phyloP scores from a whole-genome alignment of 2,329 filamentous ascomycete species.

The Lachnellula occidentalis region DNA sequence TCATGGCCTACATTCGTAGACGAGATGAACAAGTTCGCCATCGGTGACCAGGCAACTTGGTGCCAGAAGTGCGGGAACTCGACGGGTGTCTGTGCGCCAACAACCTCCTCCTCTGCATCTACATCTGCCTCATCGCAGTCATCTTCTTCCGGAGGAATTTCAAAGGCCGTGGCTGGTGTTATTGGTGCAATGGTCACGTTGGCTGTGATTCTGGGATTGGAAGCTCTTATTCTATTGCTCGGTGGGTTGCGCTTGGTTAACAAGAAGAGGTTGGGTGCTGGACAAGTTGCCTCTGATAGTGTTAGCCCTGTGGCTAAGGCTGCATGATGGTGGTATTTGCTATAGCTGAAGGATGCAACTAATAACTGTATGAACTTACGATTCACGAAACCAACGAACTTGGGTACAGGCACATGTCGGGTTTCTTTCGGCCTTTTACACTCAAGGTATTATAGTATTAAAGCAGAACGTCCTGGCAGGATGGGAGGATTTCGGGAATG shows the following conservation, averaged over 20 bases:
- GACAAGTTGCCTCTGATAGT: not conserved
- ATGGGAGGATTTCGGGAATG: too few relatives aligned
- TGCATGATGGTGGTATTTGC: too few relatives aligned
- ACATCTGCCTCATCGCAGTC: slow-evolving; percentile 25
- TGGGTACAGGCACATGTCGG: too few relatives aligned
- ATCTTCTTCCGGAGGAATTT: slow-evolving; percentile 40
- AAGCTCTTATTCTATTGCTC: slow-evolving; percentile 46
- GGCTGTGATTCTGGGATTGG: slow-evolving; percentile 54
- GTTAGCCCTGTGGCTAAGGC: not conserved
- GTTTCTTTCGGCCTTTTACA: too few relatives aligned
- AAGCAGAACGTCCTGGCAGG: too few relatives aligned
- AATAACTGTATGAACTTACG: too few relatives aligned
- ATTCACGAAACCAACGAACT: too few relatives aligned
- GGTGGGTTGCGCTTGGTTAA: slow-evolving; percentile 54
- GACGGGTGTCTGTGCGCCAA: slow-evolving; percentile 57
- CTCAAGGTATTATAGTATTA: too few relatives aligned
- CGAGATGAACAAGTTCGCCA: slow-evolving; percentile 60
- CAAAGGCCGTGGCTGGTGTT: slow-evolving; percentile 70
- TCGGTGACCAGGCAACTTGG: slow-evolving; percentile 63
- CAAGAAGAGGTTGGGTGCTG: slow-evolving; percentile 40
- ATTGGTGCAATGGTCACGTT: slow-evolving; percentile 69
- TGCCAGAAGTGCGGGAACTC: slow-evolving; percentile 70
- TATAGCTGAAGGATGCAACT: too few relatives aligned
- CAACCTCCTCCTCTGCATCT: slow-evolving; percentile 27
- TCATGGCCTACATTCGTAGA: slow-evolving; percentile 64